phyloP scores from a whole-genome alignment of 371 early-diverging fungal genomes.

The Umbelopsis sp. region DNA sequence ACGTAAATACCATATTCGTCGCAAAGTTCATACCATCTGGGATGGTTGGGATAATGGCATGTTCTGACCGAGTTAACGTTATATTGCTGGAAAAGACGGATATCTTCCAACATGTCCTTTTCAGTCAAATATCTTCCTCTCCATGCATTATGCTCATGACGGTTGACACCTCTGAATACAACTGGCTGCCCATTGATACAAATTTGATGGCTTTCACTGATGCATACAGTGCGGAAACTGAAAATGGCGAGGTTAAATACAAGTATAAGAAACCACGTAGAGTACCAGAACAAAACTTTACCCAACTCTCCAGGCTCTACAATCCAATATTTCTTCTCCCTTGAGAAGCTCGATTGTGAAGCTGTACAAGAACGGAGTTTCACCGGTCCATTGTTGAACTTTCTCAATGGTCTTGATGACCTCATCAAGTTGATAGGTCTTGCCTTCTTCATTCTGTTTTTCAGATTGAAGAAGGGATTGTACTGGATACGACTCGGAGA shows the following conservation, averaged over 20 bases:
- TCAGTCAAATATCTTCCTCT: conserved; percentile 18
- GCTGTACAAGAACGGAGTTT: conserved; percentile 9
- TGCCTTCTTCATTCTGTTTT: background rate
- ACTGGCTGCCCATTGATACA: conserved; percentile 9
- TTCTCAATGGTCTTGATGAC: background rate
- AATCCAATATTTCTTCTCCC: conserved; percentile 1
- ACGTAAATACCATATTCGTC: conserved; percentile 21
- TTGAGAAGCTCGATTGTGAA: conserved; percentile 15
- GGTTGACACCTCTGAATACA: conserved; percentile 19
- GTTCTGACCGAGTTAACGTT: conserved; percentile 19
- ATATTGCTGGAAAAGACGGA: conserved; percentile 14
- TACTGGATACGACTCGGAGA: background rate
- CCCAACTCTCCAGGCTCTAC: conserved; percentile 20
- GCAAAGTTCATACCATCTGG: conserved; percentile 21
- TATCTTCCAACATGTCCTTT: conserved; percentile 20
- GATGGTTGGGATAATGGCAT: conserved; percentile 19
- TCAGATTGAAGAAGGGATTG: background rate
- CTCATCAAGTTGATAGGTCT: background rate
- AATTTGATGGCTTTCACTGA: conserved; percentile 6
- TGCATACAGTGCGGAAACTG: conserved; percentile 12
- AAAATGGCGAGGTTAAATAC: too few species aligned
- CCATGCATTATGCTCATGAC: conserved; percentile 19
- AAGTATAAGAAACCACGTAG: too few species aligned
- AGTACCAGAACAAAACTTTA: background rate
- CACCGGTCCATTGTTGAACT: conserved; percentile 6